Evolutionary conservation across 202 grass and related monocot species (phyloP).

Genomic region (Cymbopogon flexuosus): DNA sequence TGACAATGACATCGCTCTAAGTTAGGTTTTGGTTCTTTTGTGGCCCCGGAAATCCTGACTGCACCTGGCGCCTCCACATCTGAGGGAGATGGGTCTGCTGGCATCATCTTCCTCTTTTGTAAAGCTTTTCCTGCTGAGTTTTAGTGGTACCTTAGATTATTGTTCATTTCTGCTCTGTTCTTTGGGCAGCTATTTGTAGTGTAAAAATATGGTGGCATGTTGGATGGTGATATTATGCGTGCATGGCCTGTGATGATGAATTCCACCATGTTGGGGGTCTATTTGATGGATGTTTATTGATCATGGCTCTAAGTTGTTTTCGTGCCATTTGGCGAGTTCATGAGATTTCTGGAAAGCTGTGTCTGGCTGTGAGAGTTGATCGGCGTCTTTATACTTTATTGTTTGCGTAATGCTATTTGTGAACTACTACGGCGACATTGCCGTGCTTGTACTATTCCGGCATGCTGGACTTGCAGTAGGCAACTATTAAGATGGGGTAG

Average conservation of each 20-base stretch:
- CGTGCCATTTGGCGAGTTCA: background rate
- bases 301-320: background rate
- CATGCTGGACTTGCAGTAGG: too few relatives aligned
- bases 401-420: background rate
- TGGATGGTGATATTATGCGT: constrained; percentile 36
- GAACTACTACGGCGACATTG: too few relatives aligned
- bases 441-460: too few relatives aligned
- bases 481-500: too few relatives aligned
- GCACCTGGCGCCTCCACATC: background rate
- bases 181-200: constrained; percentile 37
- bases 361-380: background rate
- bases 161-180: constrained; percentile 21
- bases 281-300: background rate
- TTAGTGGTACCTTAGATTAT: constrained; percentile 41
- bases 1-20: constrained; percentile 28
- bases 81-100: background rate
- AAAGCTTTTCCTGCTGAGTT: constrained; percentile 44
- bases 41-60: constrained; percentile 5
- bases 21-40: constrained; percentile 46
- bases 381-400: background rate
- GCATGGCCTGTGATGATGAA: background rate
- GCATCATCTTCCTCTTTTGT: constrained; percentile 38
- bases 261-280: constrained; percentile 11
- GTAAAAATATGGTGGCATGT: constrained; percentile 49
- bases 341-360: background rate